A percentile compares a stretch with the other conserved stretches of the same genome.
phyloP scores from a whole-genome alignment of 768 basidiomycete genomes.

The Obba rivulosa region DNA sequence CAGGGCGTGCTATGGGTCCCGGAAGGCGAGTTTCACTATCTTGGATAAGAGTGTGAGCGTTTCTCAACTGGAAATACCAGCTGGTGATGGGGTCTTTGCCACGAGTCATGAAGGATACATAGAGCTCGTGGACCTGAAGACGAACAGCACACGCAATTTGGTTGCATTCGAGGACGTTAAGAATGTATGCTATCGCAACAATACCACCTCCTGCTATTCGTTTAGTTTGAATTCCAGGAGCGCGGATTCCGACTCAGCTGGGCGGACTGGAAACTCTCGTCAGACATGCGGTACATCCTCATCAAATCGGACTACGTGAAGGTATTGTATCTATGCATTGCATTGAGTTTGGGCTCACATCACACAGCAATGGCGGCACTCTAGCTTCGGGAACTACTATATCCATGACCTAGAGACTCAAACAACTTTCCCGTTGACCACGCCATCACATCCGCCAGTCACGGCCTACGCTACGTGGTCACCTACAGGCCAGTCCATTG shows the following conservation, averaged over 20 bases:
- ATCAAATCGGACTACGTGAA: slow-evolving; percentile 72
- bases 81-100: slow-evolving; percentile 92
- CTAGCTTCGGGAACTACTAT: slow-evolving; percentile 88
- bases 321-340: slow-evolving; percentile 32
- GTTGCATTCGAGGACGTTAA: slow-evolving; percentile 54
- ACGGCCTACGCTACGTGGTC: slow-evolving; percentile 86
- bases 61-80: slow-evolving; percentile 34
- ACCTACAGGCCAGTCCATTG: slow-evolving; percentile 77
- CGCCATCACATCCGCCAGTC: slow-evolving; percentile 62
- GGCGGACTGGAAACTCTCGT: slow-evolving; percentile 74
- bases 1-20: slow-evolving; percentile 77
- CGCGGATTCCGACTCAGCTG: slow-evolving; percentile 45
- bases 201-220: neutral
- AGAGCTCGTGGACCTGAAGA: slow-evolving; percentile 75
- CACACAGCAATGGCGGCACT: slow-evolving; percentile 88
- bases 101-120: slow-evolving; percentile 57
- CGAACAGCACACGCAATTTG: slow-evolving; percentile 59
- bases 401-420: slow-evolving; percentile 75
- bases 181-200: slow-evolving; percentile 44
- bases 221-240: slow-evolving; percentile 34
- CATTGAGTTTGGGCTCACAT: neutral
- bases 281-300: slow-evolving; percentile 88
- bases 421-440: slow-evolving; percentile 63
- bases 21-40: slow-evolving; percentile 67
- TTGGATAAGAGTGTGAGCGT: neutral